These are phyloP conservation scores for Oryza meyeriana DNA, from an alignment of 176 grass and related monocot genomes.

Conservation along the genomic window DNA sequence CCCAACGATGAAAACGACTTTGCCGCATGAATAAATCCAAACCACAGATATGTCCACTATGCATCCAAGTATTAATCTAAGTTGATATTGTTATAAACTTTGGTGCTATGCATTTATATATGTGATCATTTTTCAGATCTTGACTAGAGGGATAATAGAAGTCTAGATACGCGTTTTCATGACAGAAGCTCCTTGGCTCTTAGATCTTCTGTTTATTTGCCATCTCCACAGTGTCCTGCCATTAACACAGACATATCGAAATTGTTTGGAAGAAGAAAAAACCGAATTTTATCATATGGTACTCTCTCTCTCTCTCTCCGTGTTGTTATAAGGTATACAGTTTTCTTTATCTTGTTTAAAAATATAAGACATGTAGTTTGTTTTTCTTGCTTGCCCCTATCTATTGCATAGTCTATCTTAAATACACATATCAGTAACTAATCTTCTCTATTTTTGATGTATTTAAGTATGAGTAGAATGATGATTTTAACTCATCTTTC, in stretches of 20 bases:
- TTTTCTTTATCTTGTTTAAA: too few species aligned
- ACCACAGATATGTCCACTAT: neutral
- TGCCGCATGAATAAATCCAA: conserved; percentile 2
- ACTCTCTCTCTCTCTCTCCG: too few species aligned
- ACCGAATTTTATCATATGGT: neutral
- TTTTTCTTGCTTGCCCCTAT: too few species aligned
- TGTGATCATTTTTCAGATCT: neutral
- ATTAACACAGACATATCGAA: neutral
- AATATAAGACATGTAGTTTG: too few species aligned
- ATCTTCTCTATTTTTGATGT: too few species aligned
- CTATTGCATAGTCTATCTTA: too few species aligned
- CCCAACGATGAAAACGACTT: conserved; percentile 30
- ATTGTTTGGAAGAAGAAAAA: neutral
- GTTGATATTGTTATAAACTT: neutral
- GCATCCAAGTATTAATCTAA: neutral
- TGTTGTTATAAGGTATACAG: too few species aligned
- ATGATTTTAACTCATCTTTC: too few species aligned
- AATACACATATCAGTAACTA: too few species aligned
- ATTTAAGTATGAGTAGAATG: too few species aligned
- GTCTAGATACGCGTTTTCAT: conserved; percentile 28
- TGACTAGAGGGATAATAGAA: neutral
- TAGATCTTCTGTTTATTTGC: conserved; percentile 23
- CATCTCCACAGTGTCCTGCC: too few species aligned
- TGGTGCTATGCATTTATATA: neutral
- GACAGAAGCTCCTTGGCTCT: neutral